Evolutionary conservation across 192 early-diverging fungal genomes (phyloP), one percentile per base, ranked within the genome.

Genomic region (Umbelopsis vinacea): DNA sequence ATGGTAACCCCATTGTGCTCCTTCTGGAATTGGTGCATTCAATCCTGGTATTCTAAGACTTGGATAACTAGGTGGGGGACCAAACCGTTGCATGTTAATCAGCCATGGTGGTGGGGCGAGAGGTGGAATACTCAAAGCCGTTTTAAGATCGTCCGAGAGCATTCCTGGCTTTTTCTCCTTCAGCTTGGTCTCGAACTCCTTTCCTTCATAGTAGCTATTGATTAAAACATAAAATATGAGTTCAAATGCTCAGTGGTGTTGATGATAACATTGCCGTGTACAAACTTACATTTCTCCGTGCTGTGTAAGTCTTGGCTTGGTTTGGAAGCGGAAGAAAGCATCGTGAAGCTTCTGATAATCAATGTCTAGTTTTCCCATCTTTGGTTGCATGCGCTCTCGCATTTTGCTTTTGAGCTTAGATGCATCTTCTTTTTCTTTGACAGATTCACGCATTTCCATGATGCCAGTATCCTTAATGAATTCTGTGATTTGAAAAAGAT

Each of bases 1-100:
- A 72, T 98, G 97, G 76, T 92, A 99, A 21, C 97, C 97, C 97
- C 96, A 99, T 73, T 96, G 93, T n/a, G 95, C 97, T 9, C 96
- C 97, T 38, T 89, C 85, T 6, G 97, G 97, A 74, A 99, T 98
- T 6, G 97, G 97, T 12, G 95, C 92, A 72, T 97, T 99, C 35
- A 99, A 81, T 0, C 97, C 97, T 6, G 97, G 94, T 50, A 99
- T 89, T 71, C 91, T 90, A 33, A 99, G 79, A 68, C 88, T 90
- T 3, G 95, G 94, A 76, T 99, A 99, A 63, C 91, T 93, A 6
- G 97, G 96, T 43, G 97, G 97, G 19, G 94, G 95, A 1, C 97
- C 97, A 75, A 95, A 92, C 23, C 97, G 87, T 84, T 99, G 97
- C 97, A 99, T 99, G 74, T 96, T 96, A 73, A 98, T 89, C 43